Evolutionary conservation across 768 basidiomycete genomes (phyloP), one percentile per base, ranked within the genome.

Genomic region (Pisolithus marmoratus): DNA sequence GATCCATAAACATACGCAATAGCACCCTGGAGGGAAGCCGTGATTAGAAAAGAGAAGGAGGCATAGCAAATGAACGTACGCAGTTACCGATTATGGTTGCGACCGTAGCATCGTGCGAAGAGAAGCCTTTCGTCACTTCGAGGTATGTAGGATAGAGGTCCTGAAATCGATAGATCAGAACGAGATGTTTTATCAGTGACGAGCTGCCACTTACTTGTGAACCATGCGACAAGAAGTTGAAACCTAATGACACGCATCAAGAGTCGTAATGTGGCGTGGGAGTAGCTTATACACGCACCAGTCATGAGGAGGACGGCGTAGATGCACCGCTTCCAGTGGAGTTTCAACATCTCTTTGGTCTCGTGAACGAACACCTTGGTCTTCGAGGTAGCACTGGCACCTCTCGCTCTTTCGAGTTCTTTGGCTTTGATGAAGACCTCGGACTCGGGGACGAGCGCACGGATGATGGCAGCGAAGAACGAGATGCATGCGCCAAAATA

Each of bases 221-320:
- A 15, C 83, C 84, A 65, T 85, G 84, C 11, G 81, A 81, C 51
- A 84, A 73, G 72, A 87, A 84, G 65, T 84, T 85, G 74, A 85
- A 83, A n/a, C 80, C 80, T 80, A 20, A 20, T 9, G 31, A 24
- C 15, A 15, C 9, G 29, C 23, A 43, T 41, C 12, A 36, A 58
- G 40, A 40, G 23, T 11, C n/a, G 0, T 6, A 5, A 40, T 45
- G 17, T 6, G 22, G 34, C 19, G 27, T 26, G 31, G 14, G 26
- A 41, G 22, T 15, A 50, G 15, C 8, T 44, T 37, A 31, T 34
- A 56, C 52, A 59, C 63, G 45, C 37, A 72, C 72, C 74, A 2
- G 84, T 83, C 87, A 93, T 90, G 50, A 94, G 77, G 45, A 92
- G 70, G 19, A 94, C 78, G 1, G 87, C 87, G 60, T 94, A 94